Conservation (phyloP, 2,329 filamentous ascomycete species). For the Alternaria arborescens region DNA sequence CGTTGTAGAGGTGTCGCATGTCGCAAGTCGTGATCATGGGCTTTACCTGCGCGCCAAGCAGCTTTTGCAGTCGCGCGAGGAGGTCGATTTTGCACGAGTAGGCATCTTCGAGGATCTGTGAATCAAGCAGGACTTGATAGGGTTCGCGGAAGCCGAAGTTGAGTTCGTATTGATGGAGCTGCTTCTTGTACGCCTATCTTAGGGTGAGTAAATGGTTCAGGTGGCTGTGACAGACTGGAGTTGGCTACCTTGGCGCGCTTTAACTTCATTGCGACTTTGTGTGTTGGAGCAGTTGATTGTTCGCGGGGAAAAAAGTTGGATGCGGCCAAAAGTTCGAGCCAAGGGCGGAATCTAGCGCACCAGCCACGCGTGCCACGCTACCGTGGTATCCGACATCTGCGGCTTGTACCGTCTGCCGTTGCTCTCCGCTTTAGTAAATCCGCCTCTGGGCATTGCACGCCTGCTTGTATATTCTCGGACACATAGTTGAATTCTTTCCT, state of each 20-base stretch:
- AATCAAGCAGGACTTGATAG: slow-evolving; percentile 82
- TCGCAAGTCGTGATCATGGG: slow-evolving; percentile 85
- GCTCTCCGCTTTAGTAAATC: slow-evolving; percentile 25
- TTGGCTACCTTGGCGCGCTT: slow-evolving; percentile 41
- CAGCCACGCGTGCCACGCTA: slow-evolving; percentile 14
- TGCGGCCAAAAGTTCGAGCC: slow-evolving; percentile 21
- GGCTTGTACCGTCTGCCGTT: slow-evolving; percentile 25
- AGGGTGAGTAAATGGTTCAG: background rate
- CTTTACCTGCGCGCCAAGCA: slow-evolving; percentile 87
- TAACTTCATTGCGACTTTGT: slow-evolving; percentile 39
- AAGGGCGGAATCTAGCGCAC: slow-evolving; percentile 11
- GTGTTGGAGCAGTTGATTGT: slow-evolving; percentile 10
- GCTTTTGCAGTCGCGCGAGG: slow-evolving; percentile 76
- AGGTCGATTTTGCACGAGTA: slow-evolving; percentile 87
- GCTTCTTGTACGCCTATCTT: slow-evolving; percentile 84
- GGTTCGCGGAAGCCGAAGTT: slow-evolving; percentile 91
- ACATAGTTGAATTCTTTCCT: slow-evolving; percentile 1
- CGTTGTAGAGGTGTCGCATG: slow-evolving; percentile 78
- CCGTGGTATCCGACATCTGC: slow-evolving; percentile 19
- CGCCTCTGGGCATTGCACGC: slow-evolving; percentile 19
- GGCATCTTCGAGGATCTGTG: slow-evolving; percentile 82
- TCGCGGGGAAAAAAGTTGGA: slow-evolving; percentile 21
- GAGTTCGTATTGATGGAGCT: slow-evolving; percentile 90
- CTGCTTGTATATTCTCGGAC: slow-evolving; percentile 18
- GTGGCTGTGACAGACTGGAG: too few species aligned